These are phyloP conservation scores for Lactuca sativa DNA, from an alignment of 129 eudicot genomes.

Conservation along the genomic window DNA sequence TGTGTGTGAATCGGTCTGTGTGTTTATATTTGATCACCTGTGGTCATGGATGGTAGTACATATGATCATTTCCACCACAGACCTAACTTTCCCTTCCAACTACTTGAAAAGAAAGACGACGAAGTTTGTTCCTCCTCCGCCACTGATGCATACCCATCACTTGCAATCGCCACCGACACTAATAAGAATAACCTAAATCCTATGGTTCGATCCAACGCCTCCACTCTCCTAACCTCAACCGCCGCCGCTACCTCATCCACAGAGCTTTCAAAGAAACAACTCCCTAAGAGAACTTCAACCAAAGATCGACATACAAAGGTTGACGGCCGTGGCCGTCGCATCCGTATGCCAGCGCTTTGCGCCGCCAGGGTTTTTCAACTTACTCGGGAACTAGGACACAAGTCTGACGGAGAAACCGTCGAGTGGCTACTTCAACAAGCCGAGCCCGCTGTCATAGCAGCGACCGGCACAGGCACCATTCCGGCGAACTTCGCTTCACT, in stretches of 20 bases:
- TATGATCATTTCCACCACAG: slow-evolving; percentile 47
- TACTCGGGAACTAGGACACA: background rate
- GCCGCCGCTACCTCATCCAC: slow-evolving; percentile 10
- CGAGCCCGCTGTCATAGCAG: slow-evolving; percentile 11
- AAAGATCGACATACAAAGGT: slow-evolving; percentile 5
- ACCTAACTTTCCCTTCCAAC: slow-evolving; percentile 59
- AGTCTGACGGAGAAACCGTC: background rate
- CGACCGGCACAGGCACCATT: slow-evolving; percentile 26
- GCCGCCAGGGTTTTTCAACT: slow-evolving; percentile 13
- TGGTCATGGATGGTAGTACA: slow-evolving; percentile 46
- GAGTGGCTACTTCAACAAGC: slow-evolving; percentile 25
- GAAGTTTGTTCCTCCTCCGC: slow-evolving; percentile 42
- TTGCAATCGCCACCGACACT: slow-evolving; percentile 36
- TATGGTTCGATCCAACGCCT: slow-evolving; percentile 17
- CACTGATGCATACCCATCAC: slow-evolving; percentile 31
- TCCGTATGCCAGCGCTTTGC: slow-evolving; percentile 21
- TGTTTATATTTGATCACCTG: slow-evolving; percentile 2
- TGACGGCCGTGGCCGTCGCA: slow-evolving; percentile 21
- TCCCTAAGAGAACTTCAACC: slow-evolving; percentile 41
- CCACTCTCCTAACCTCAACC: slow-evolving; percentile 10
- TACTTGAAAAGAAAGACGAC: slow-evolving; percentile 61
- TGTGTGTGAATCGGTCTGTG: background rate
- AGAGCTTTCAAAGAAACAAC: slow-evolving; percentile 10
- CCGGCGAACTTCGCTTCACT: slow-evolving; percentile 8
- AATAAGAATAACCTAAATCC: slow-evolving; percentile 8